A percentile compares a stretch with the other conserved stretches of the same genome.
phyloP scores from a whole-genome alignment of 306 rosid genomes.

The Astragalus glycyphyllos region DNA sequence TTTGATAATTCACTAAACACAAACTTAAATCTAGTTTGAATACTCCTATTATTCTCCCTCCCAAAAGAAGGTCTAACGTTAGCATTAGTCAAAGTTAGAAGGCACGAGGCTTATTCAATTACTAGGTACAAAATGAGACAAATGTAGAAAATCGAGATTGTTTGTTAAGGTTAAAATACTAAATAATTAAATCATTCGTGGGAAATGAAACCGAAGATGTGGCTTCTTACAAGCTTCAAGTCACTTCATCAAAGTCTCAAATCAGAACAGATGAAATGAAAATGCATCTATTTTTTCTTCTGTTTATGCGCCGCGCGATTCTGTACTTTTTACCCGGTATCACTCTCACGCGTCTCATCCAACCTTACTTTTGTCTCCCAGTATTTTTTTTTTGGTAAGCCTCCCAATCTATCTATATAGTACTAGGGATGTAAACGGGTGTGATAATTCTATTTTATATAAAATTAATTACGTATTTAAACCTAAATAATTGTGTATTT shows the following conservation, averaged over 20 bases:
- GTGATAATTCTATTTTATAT: too few relatives aligned
- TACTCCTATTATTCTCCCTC: too few relatives aligned
- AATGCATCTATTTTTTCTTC: neutral
- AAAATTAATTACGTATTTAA: too few relatives aligned
- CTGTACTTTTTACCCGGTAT: conserved; percentile 27
- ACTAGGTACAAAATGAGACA: neutral
- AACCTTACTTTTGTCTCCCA: conserved; percentile 41
- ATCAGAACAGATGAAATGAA: conserved; percentile 12
- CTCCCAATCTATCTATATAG: too few relatives aligned
- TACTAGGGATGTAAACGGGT: too few relatives aligned
- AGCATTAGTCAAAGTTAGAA: neutral
- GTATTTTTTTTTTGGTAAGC: too few relatives aligned
- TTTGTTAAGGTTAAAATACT: conserved; percentile 4
- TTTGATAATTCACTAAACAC: too few relatives aligned
- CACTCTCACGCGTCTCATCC: conserved; percentile 38
- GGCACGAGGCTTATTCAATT: neutral
- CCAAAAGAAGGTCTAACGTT: neutral
- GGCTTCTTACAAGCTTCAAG: neutral
- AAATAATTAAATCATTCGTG: neutral
- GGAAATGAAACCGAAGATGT: conserved; percentile 17
- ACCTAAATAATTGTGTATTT: too few relatives aligned
- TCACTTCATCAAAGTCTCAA: conserved; percentile 38
- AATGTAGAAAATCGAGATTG: neutral
- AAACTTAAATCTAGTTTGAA: too few relatives aligned
- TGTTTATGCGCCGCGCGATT: conserved; percentile 33